phyloP scores from a whole-genome alignment of 163 green algal species.

The Scenedesmus sp. region DNA sequence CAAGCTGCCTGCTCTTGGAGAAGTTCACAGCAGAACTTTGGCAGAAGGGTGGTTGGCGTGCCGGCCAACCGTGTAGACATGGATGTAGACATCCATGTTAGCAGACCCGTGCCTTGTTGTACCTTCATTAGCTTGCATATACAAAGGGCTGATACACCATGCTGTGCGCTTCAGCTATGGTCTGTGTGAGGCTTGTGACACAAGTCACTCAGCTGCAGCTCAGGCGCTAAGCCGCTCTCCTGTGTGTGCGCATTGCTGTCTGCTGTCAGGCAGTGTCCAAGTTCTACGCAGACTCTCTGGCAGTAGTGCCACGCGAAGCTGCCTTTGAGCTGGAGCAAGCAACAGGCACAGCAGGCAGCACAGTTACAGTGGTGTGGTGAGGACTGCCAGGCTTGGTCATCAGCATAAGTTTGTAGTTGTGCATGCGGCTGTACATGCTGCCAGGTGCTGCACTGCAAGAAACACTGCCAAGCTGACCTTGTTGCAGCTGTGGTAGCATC shows the following conservation, averaged over 20 bases:
- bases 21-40: no score
- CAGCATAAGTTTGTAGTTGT: not conserved
- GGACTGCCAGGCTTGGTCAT: not conserved
- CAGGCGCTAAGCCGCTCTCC: no score
- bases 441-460: not conserved
- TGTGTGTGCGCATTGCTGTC: not conserved
- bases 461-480: not conserved
- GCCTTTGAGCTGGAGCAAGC: not conserved
- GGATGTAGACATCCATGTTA: no score
- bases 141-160: no score
- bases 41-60: no score
- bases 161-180: no score
- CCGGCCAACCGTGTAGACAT: no score
- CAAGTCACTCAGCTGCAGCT: no score
- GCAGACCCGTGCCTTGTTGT: no score
- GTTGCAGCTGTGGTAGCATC: not conserved
- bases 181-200: no score
- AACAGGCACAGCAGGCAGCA: not conserved
- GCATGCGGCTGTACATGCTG: not conserved
- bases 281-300: conserved; percentile 22
- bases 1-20: no score
- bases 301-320: conserved; percentile 4
- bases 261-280: conserved; percentile 17
- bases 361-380: conserved; percentile 37
- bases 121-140: no score